A percentile compares a stretch with the other conserved stretches of the same genome.
phyloP scores from a whole-genome alignment of 805 yeast species.

The Suhomyces xylopsoci region DNA sequence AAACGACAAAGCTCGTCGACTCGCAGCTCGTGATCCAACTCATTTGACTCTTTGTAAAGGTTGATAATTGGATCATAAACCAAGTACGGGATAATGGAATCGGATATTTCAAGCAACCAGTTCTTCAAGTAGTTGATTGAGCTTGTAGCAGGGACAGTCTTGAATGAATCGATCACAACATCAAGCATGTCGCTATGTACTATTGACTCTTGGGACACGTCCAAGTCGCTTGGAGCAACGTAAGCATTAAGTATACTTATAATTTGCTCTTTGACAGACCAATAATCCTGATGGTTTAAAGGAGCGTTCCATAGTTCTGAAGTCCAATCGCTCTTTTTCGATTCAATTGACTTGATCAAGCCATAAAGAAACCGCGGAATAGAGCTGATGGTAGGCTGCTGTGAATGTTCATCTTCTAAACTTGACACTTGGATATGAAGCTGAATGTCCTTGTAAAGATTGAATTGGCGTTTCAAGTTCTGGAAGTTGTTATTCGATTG shows the following conservation, averaged over 20 bases:
- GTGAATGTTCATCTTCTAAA: constrained; percentile 8
- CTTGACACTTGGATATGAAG: constrained; percentile 27
- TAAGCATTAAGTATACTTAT: constrained; percentile 20
- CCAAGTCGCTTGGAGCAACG: constrained; percentile 9
- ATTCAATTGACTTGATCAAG: constrained; percentile 19
- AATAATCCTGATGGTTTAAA: constrained; percentile 29
- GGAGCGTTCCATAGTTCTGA: constrained; percentile 28
- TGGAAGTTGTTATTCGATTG: constrained; percentile 34
- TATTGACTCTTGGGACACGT: constrained; percentile 14
- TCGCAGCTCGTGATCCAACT: neutral
- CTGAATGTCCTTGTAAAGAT: constrained; percentile 40
- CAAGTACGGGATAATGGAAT: constrained; percentile 41
- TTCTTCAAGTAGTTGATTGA: constrained; percentile 33
- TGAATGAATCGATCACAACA: constrained; percentile 6
- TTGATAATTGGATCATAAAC: constrained; percentile 32
- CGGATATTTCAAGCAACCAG: constrained; percentile 42
- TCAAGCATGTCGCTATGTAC: constrained; percentile 17
- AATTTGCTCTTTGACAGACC: constrained; percentile 32
- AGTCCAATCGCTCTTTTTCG: neutral
- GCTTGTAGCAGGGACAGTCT: constrained; percentile 1
- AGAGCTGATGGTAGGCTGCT: constrained; percentile 25
- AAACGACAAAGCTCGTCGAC: constrained; percentile 20
- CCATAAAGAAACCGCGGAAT: constrained; percentile 30
- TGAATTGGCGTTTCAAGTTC: constrained; percentile 35
- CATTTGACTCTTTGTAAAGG: constrained; percentile 12